Base-by-base conservation (phyloP, 345 rosid species). In the Laguncularia racemosa region DNA sequence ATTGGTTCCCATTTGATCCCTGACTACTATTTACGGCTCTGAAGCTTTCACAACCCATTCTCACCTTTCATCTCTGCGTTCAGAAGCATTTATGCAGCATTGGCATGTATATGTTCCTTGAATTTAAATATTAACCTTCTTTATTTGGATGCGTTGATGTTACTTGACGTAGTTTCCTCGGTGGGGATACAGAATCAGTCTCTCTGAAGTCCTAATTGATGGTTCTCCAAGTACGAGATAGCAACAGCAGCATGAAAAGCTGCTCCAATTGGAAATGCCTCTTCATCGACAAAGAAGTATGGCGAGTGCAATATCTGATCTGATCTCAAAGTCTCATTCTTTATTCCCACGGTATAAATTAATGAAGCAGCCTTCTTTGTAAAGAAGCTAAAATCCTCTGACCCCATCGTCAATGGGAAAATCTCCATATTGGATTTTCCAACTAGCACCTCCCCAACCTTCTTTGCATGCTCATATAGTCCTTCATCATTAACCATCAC, bases 311-410 rank as follows among this genome's bases (percentile, higher is more conserved):
- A 57, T 20, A 78, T 61, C 20, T 53, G 44, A 70, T 82, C 76
- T 12, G 89, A 74, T 13, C 73, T 73, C 52, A 74, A 40, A 2
- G 81, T 81, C 71, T 82, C 81, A 44, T 88, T 80, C 67, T 61
- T 74, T 18, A 62, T 75, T 43, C 85, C 89, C 1, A 87, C 57
- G 52, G 71, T 81, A 21, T 78, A 84, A 4, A 82, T 75, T 1
- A 79, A 73, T 18, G 89, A 79, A 6, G 83, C 71, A 6, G 81
- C 75, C 76, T 65, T 84, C 68, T 78, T 59, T 4, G 91, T 71
- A 63, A 69, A 87, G 82, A 78, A 82, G 59, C 91, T 84, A 67
- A 84, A 84, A 68, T 84, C 95, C 56, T 84, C 89, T 17, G 75
- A 75, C 48, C 87, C 91, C 87, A 82, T 79, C 16, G 77, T 81